phyloP scores from a whole-genome alignment of 441 rosid genomes.

The Aleurites moluccanus region DNA sequence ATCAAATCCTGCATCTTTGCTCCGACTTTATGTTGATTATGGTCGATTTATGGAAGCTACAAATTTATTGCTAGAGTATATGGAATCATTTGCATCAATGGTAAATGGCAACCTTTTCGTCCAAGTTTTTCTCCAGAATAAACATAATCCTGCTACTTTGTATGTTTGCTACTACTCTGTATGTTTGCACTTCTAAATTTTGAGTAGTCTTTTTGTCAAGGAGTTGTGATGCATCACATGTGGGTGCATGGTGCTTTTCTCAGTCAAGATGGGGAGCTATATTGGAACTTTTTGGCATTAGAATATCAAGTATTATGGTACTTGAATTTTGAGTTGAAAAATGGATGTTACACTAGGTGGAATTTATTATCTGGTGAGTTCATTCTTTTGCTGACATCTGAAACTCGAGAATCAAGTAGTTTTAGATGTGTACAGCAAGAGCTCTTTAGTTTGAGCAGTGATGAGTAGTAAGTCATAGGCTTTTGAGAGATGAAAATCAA shows the following conservation, averaged over 20 bases:
- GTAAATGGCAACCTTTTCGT: slow-evolving; percentile 42
- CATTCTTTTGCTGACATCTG: background rate
- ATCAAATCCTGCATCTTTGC: slow-evolving; percentile 78
- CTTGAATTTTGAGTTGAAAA: background rate
- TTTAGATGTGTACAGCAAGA: background rate
- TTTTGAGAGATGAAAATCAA: background rate
- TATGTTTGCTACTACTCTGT: background rate
- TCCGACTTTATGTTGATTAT: slow-evolving; percentile 73
- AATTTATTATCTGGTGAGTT: background rate
- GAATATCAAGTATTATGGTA: background rate
- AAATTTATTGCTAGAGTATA: slow-evolving; percentile 72
- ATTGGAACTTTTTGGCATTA: background rate
- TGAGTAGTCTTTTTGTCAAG: background rate
- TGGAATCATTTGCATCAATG: slow-evolving; percentile 71
- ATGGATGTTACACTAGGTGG: background rate
- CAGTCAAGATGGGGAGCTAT: background rate
- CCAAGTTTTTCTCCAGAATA: background rate
- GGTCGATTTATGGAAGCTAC: slow-evolving; percentile 86
- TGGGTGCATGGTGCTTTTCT: background rate
- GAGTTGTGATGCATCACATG: background rate
- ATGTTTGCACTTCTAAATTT: background rate
- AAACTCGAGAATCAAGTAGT: background rate
- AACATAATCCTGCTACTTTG: background rate
- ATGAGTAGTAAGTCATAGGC: background rate
- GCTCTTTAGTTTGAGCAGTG: background rate